Percentiles rank a stretch among this genome's conserved stretches.
These are phyloP conservation scores for Lichtheimia ornata DNA, from an alignment of 371 early-diverging fungal species.

Conservation along the genomic window DNA sequence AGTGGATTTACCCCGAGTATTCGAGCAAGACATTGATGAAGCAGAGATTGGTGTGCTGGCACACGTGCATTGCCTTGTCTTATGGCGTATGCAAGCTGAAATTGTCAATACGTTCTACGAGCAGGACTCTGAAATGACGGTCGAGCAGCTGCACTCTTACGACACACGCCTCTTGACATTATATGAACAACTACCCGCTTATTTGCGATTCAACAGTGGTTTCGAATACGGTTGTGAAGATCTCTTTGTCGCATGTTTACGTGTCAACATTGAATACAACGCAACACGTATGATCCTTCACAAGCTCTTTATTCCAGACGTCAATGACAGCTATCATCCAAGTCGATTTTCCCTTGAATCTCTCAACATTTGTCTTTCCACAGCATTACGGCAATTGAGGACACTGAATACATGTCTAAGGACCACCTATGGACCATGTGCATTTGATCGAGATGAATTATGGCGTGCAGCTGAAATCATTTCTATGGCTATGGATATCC, in stretches of 20 bases:
- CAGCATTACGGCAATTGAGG: constrained; percentile 33
- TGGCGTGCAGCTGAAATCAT: constrained; percentile 45
- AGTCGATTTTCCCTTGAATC: constrained; percentile 36
- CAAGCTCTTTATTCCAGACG: constrained; percentile 46
- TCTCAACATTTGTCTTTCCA: constrained; percentile 41
- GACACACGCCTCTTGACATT: constrained; percentile 32
- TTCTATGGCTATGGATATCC: constrained; percentile 38
- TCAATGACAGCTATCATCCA: constrained; percentile 31
- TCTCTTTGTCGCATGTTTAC: constrained; percentile 36
- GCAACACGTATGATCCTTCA: constrained; percentile 50
- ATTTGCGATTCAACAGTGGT: constrained; percentile 43
- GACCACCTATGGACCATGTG: constrained; percentile 32
- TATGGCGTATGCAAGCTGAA: constrained; percentile 49
- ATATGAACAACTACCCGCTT: constrained; percentile 34
- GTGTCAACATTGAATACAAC: constrained; percentile 51
- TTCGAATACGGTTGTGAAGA: constrained; percentile 49
- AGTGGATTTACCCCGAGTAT: constrained; percentile 35
- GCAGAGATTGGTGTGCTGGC: constrained; percentile 36
- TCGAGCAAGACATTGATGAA: constrained; percentile 50
- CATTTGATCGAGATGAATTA: constrained; percentile 49
- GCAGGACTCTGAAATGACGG: constrained; percentile 46
- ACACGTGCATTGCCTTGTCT: constrained; percentile 24
- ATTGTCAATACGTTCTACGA: constrained; percentile 39
- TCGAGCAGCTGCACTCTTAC: constrained; percentile 37
- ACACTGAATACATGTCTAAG: constrained; percentile 31